Evolutionary conservation across 2,329 filamentous ascomycete species (phyloP), one percentile per base, ranked within the genome.

Genomic region (Lasiodiplodia sp.): DNA sequence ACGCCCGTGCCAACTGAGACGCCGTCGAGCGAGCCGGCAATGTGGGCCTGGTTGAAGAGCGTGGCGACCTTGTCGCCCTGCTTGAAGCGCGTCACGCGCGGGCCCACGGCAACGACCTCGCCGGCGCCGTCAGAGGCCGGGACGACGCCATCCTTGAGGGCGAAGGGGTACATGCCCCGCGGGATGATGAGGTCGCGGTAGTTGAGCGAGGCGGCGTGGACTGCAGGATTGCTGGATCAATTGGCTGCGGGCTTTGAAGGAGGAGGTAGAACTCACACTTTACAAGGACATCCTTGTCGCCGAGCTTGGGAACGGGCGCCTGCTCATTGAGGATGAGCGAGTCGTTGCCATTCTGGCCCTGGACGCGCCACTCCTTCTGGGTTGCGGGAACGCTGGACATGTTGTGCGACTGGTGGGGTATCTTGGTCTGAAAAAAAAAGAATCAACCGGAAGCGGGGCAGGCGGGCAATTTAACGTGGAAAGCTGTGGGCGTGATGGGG

Each of bases 251-350:
- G 10, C 25, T 7, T 28, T 2, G 23, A 16, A 34, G 3, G 4
- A 16, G 31, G 21, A 21, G n/a, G 40, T 12, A 44, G 47, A 47
- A 31, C 77, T 66, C 75, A 83, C 82, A 83, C 78, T 90, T 91
- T 72, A 94, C 88, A 40, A 94, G 84, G 6, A 93, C 90, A 31
- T 94, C 88, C 70, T 87, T 86, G 67, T 93, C 90, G 57, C 91
- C 91, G 1, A 91, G 75, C 71, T 87, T 79, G 16, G 90, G 88
- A 2, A 92, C 75, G 0, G 84, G 74, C 0, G 80, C 83, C 49
- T 81, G 78, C 58, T 85, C 82, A 63, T 88, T 83, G 69, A 85
- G 80, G 72, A 87, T 86, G 73, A 93, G 83, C 52, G 82, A 83
- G 57, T 91, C 87, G 73, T 92, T 90, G 72, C 83, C 87, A 64